Conservation (phyloP, 495 filamentous ascomycete species). For the Penicillium desertorum region DNA sequence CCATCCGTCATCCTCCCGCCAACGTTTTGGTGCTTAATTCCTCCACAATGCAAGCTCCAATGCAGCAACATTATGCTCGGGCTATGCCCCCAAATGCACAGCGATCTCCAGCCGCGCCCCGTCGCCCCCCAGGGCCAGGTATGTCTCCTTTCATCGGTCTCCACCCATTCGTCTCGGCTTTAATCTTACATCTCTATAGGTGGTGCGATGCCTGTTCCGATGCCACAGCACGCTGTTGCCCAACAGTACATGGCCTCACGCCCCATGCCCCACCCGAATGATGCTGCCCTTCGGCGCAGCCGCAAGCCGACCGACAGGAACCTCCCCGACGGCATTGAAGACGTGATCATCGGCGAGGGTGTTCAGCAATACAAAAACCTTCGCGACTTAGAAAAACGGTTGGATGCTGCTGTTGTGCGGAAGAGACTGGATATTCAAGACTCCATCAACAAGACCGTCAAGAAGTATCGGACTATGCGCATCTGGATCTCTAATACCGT, state of each 20-base stretch:
- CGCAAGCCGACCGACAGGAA: slow-evolving; percentile 91
- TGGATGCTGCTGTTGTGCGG: slow-evolving; percentile 93
- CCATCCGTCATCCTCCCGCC: slow-evolving; percentile 19
- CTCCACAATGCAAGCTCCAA: slow-evolving; percentile 43
- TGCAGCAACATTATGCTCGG: slow-evolving; percentile 48
- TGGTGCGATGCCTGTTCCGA: slow-evolving; percentile 41
- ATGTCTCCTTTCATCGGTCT: slow-evolving; percentile 25
- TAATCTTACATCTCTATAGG: slow-evolving; percentile 21
- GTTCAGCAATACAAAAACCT: slow-evolving; percentile 78
- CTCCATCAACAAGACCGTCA: slow-evolving; percentile 72
- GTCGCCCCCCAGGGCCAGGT: slow-evolving; percentile 45
- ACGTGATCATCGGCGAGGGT: slow-evolving; percentile 74
- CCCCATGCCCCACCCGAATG: slow-evolving; percentile 41
- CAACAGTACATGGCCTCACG: slow-evolving; percentile 46
- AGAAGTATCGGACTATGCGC: slow-evolving; percentile 81
- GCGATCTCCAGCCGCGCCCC: slow-evolving; percentile 49
- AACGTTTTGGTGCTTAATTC: slow-evolving; percentile 12
- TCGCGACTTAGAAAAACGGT: slow-evolving; percentile 80
- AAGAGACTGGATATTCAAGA: slow-evolving; percentile 91
- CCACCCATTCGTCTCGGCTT: slow-evolving; percentile 9
- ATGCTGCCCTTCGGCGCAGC: slow-evolving; percentile 68
- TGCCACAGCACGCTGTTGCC: slow-evolving; percentile 43
- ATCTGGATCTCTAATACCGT: slow-evolving; percentile 96
- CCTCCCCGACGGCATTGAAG: slow-evolving; percentile 85
- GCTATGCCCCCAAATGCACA: slow-evolving; percentile 43